Evolutionary conservation across 129 eudicot genomes (phyloP).

Genomic region (Artemisia tridentata): DNA sequence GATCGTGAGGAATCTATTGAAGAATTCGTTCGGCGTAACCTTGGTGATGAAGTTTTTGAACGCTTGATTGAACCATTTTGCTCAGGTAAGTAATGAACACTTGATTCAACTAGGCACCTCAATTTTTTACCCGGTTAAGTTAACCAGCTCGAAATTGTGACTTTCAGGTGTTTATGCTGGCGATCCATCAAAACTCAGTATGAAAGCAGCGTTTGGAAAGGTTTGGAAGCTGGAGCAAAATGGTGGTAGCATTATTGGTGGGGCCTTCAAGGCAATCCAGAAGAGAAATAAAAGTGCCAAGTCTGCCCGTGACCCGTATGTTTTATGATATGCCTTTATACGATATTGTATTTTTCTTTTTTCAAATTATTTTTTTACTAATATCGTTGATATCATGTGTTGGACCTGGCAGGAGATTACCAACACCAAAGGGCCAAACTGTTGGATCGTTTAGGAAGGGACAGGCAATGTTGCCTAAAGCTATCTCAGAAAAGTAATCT

Average conservation of each 20-base stretch:
- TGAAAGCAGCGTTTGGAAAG: slow-evolving; percentile 98
- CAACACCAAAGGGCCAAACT: slow-evolving; percentile 92
- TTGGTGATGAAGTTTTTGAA: slow-evolving; percentile 90
- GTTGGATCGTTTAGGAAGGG: slow-evolving; percentile 96
- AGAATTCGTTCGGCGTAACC: slow-evolving; percentile 94
- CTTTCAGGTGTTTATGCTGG: slow-evolving; percentile 94
- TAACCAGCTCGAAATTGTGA: background rate
- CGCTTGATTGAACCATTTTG: slow-evolving; percentile 97
- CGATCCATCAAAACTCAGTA: slow-evolving; percentile 86
- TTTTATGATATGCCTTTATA: slow-evolving; percentile 19
- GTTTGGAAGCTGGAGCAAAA: slow-evolving; percentile 91
- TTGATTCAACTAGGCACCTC: background rate
- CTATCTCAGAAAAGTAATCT: slow-evolving; percentile 66
- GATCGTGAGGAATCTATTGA: slow-evolving; percentile 91
- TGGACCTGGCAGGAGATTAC: slow-evolving; percentile 66
- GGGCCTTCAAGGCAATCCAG: slow-evolving; percentile 75
- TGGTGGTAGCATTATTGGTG: slow-evolving; percentile 91
- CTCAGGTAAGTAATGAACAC: slow-evolving; percentile 52
- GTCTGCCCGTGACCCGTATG: slow-evolving; percentile 82
- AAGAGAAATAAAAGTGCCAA: slow-evolving; percentile 51
- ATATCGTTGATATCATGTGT: slow-evolving; percentile 21
- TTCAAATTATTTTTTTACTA: background rate
- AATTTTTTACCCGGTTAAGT: slow-evolving; percentile 8
- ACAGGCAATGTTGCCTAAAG: slow-evolving; percentile 70
- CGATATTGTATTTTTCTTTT: too few species aligned